phyloP scores from a whole-genome alignment of 495 filamentous ascomycete species.

The Penicillium parvum region DNA sequence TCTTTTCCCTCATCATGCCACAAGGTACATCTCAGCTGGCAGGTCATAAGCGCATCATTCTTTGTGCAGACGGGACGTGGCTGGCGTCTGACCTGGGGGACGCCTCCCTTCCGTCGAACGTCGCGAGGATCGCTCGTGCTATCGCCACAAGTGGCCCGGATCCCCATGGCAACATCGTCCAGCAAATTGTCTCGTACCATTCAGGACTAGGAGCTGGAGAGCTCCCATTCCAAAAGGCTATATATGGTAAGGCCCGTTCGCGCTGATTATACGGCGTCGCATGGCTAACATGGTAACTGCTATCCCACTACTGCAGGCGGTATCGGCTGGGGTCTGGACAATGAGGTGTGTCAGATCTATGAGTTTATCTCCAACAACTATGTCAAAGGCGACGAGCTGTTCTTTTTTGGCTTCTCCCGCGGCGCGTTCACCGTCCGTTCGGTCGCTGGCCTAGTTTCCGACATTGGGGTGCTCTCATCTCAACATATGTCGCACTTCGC shows the following conservation, averaged over 20 bases:
- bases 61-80: conserved; percentile 31
- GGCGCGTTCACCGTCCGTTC: conserved; percentile 56
- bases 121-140: conserved; percentile 21
- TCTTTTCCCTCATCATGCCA: too few species aligned
- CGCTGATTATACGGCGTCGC: too few species aligned
- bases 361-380: conserved; percentile 40
- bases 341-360: conserved; percentile 20
- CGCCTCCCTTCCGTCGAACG: conserved; percentile 26
- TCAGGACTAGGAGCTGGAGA: conserved; percentile 22
- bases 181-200: conserved; percentile 31
- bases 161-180: conserved; percentile 15
- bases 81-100: conserved; percentile 21
- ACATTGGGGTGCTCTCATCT: conserved; percentile 43
- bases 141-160: conserved; percentile 18
- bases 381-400: conserved; percentile 51
- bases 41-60: conserved; percentile 26
- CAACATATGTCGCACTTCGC: conserved; percentile 42
- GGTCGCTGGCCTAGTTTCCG: conserved; percentile 50
- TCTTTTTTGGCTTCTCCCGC: conserved; percentile 57
- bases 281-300: too few species aligned
- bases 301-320: too few species aligned
- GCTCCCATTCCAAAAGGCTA: conserved; percentile 7
- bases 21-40: too few species aligned
- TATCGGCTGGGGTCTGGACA: conserved; percentile 17
- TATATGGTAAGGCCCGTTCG: too few species aligned